phyloP scores from a whole-genome alignment of 768 basidiomycete species.

The Suillus weaverae region DNA sequence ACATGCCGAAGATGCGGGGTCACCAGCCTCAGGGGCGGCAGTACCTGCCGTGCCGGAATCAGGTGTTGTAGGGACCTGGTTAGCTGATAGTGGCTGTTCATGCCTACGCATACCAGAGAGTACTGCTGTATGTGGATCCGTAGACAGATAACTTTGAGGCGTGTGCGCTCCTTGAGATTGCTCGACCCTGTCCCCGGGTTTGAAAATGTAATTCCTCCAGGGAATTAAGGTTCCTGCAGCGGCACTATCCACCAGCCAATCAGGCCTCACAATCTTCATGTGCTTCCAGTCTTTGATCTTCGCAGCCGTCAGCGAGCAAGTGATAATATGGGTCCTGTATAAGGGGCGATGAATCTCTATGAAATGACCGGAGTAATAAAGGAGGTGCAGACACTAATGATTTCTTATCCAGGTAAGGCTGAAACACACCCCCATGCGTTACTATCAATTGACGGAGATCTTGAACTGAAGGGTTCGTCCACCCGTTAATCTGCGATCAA shows the following conservation, averaged over 20 bases:
- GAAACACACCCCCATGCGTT: slow-evolving; percentile 79
- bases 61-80: neutral
- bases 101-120: neutral
- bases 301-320: slow-evolving; percentile 84
- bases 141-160: slow-evolving; percentile 9
- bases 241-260: slow-evolving; percentile 87
- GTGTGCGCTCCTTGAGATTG: slow-evolving; percentile 45
- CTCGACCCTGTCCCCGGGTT: slow-evolving; percentile 48
- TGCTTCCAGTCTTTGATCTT: slow-evolving; percentile 87
- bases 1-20: slow-evolving; percentile 4
- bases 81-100: neutral
- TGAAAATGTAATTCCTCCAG: slow-evolving; percentile 75
- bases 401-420: slow-evolving; percentile 82
- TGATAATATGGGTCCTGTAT: slow-evolving; percentile 84
- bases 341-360: slow-evolving; percentile 5
- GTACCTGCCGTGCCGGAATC: neutral
- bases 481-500: slow-evolving; percentile 76
- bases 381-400: slow-evolving; percentile 57
- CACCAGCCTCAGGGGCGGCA: neutral
- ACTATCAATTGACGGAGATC: slow-evolving; percentile 80
- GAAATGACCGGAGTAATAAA: neutral
- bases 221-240: slow-evolving; percentile 65
- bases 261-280: slow-evolving; percentile 87
- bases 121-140: neutral
- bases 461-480: slow-evolving; percentile 84